These are phyloP conservation scores for Beauveria australis DNA, from an alignment of 2,329 filamentous ascomycete species.

Conservation along the genomic window DNA sequence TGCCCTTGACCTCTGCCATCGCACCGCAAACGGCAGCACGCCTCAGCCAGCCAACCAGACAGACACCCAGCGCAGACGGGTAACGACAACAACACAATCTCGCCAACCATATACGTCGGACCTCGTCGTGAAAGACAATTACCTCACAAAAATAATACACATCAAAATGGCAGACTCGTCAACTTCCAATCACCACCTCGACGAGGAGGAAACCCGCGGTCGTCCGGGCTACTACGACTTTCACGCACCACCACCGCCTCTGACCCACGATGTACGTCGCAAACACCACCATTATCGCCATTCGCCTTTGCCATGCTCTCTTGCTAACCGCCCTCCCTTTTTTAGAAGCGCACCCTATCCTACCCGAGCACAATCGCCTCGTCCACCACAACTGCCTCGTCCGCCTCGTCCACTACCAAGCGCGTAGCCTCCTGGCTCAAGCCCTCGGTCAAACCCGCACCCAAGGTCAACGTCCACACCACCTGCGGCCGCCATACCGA, in stretches of 20 bases:
- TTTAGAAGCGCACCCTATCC: conserved; percentile 7
- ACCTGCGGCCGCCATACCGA: conserved; percentile 48
- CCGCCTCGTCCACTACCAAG: conserved; percentile 18
- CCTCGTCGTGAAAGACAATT: neutral
- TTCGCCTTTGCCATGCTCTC: neutral
- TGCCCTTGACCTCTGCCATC: neutral
- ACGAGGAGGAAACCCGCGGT: conserved; percentile 9
- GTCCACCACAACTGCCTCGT: conserved; percentile 20
- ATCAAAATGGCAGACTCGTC: neutral
- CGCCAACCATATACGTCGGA: neutral
- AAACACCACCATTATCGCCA: neutral
- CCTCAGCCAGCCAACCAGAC: neutral
- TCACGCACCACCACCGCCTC: conserved; percentile 6
- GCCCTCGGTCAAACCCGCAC: conserved; percentile 27
- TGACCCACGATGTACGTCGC: conserved; percentile 4
- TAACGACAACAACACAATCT: neutral
- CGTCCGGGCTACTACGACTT: conserved; percentile 11
- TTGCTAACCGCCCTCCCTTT: neutral
- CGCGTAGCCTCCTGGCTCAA: conserved; percentile 23
- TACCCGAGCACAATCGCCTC: conserved; percentile 22
- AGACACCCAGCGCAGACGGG: neutral
- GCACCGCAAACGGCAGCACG: neutral
- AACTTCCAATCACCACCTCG: neutral
- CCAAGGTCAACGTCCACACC: conserved; percentile 42
- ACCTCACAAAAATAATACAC: neutral